Evolutionary conservation across 1,139 yeast species (phyloP).

Genomic region (Sugiyamaella castrensis): DNA sequence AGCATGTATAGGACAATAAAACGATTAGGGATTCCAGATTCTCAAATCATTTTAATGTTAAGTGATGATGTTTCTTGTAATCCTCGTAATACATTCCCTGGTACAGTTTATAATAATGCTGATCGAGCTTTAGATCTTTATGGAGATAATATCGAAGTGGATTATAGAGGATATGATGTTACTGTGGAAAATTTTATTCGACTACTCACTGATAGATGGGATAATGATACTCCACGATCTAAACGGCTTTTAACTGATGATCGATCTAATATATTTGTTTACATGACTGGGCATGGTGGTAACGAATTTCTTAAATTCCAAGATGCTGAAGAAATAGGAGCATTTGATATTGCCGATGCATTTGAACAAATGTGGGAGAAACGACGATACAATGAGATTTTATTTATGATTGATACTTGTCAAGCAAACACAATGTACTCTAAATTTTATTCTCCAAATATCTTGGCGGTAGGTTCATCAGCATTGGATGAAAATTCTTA

Average conservation of each 20-base stretch:
- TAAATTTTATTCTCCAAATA: conserved; percentile 86
- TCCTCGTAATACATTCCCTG: conserved; percentile 93
- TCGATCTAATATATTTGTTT: conserved; percentile 86
- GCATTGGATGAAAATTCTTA: conserved; percentile 85
- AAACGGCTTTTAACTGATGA: conserved; percentile 90
- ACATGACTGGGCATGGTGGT: conserved; percentile 99
- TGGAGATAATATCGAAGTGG: conserved; percentile 94
- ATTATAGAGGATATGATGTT: conserved; percentile 95
- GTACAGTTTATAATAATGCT: conserved; percentile 90
- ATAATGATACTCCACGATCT: conserved; percentile 86
- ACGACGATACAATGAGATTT: conserved; percentile 88
- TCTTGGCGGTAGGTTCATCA: conserved; percentile 92
- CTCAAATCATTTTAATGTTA: conserved; percentile 92
- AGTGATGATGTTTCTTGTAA: conserved; percentile 98
- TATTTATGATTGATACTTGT: conserved; percentile 97
- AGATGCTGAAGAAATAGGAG: conserved; percentile 96
- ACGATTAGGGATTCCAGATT: conserved; percentile 93
- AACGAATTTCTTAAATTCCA: conserved; percentile 95
- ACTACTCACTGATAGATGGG: conserved; percentile 91
- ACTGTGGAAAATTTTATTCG: conserved; percentile 94
- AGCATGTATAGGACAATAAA: conserved; percentile 95
- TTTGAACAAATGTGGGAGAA: conserved; percentile 96
- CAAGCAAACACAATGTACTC: conserved; percentile 98
- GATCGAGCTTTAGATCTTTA: conserved; percentile 92
- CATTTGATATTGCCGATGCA: conserved; percentile 95